Base-by-base conservation (phyloP, 176 grass and related monocot genomes). In the Coix lacrymajobi region DNA sequence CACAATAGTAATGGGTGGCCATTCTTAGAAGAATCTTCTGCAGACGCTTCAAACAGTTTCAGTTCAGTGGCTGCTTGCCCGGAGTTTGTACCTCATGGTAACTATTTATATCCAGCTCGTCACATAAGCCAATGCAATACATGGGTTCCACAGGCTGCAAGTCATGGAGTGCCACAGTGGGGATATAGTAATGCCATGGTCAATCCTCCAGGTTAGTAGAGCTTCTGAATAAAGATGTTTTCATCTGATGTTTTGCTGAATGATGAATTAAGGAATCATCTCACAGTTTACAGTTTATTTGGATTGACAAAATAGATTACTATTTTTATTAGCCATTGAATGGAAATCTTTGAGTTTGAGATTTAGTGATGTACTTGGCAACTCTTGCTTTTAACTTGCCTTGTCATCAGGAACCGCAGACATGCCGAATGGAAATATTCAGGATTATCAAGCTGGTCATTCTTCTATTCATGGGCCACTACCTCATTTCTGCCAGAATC, bases 71-170 rank as follows among this genome's bases (percentile, higher is more conserved):
- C 60, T 76, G 38, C 69, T 69, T 83, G 75, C 2, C 79, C 51
- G 16, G 83, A 75, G 74, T 76, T 81, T 73, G 48, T 77, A 77
- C 33, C 11, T 69, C 81, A 85, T 89, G 52, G 43, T 87, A 89
- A 84, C 25, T 84, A 87, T 78, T 33, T 85, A 40, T 28, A 84
- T 87, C 84, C 87, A 54, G 31, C 76, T 60, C 79, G 30, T 78
- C 85, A 89, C 51, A 66, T 81, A 57, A 45, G 38, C 71, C 84
- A 62, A 57, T 72, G 56, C 31, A 84, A 81, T 84, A n/a, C 87
- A 81, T 92, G 90, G 90, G 74, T 57, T 79, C 11, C 84, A 81
- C 90, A 87, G 31, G 33, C 71, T 84, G 76, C 54, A 82, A 84
- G 38, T 92, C 61, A 78, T 78, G 80, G 80, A 84, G 80, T 65